Evolutionary conservation across 129 eudicot species (phyloP).

Genomic region (Centrapalus pauciflorus): DNA sequence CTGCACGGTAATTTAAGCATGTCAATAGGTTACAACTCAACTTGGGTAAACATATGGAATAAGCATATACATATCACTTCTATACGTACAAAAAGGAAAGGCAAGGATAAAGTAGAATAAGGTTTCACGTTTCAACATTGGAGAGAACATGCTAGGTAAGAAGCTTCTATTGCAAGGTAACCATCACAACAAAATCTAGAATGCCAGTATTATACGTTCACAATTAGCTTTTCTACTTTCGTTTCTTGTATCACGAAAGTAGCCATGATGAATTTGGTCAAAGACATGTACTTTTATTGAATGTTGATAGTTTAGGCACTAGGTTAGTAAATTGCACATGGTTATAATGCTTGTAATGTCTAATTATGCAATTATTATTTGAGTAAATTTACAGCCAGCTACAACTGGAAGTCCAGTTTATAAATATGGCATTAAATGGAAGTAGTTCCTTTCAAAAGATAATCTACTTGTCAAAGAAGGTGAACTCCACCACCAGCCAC

Average conservation of each 20-base stretch:
- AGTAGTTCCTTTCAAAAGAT: background rate
- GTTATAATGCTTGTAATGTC: background rate
- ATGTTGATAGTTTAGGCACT: background rate
- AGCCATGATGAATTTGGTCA: background rate
- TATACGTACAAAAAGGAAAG: background rate
- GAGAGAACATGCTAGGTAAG: background rate
- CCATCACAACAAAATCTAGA: background rate
- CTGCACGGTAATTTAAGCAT: conserved; percentile 32
- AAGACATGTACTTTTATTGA: background rate
- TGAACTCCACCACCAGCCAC: background rate
- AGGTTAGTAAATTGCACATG: background rate
- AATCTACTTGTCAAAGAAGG: background rate
- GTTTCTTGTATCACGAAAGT: background rate
- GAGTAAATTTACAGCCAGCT: background rate
- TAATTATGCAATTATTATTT: background rate
- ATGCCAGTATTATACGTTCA: background rate
- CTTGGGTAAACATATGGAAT: background rate
- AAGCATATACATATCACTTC: background rate
- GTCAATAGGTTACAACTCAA: background rate
- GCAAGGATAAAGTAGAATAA: background rate
- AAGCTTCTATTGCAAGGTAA: background rate
- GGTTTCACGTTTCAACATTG: background rate
- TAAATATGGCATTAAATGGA: background rate
- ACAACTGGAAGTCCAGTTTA: background rate
- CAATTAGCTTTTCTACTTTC: too few relatives aligned